Conservation (phyloP, 768 basidiomycete species). For the Tulasnella sp. region DNA sequence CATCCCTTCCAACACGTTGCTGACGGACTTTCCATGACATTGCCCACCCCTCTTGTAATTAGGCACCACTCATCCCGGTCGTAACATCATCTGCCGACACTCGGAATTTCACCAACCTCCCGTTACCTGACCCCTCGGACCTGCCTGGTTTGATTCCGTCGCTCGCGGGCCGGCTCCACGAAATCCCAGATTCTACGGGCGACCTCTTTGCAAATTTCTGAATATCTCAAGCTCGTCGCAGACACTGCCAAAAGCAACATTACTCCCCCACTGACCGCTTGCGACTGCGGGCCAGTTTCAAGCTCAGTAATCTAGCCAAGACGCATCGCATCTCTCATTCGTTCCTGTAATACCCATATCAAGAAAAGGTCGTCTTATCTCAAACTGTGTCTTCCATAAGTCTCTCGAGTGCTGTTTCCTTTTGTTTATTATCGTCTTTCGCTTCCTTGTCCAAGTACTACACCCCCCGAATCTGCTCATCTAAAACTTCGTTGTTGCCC, state of each 20-base stretch:
- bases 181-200: slow-evolving; percentile 6
- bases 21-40: slow-evolving; percentile 12
- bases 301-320: not conserved
- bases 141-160: slow-evolving; percentile 17
- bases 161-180: slow-evolving; percentile 6
- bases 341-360: not conserved
- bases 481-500: not conserved
- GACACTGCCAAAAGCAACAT: not conserved
- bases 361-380: not conserved
- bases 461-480: not conserved
- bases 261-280: not conserved
- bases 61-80: slow-evolving; percentile 26
- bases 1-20: not conserved
- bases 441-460: not conserved
- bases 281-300: not conserved
- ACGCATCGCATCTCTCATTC: not conserved
- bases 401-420: not conserved
- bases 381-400: not conserved
- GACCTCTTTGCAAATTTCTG: slow-evolving; percentile 10
- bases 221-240: not conserved
- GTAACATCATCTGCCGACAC: slow-evolving; percentile 73
- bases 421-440: not conserved
- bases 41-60: not conserved
- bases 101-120: slow-evolving; percentile 54
- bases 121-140: slow-evolving; percentile 18